Conservation (phyloP, 164 flowering plant genomes). For the grape (Vitis vinifera) region DNA sequence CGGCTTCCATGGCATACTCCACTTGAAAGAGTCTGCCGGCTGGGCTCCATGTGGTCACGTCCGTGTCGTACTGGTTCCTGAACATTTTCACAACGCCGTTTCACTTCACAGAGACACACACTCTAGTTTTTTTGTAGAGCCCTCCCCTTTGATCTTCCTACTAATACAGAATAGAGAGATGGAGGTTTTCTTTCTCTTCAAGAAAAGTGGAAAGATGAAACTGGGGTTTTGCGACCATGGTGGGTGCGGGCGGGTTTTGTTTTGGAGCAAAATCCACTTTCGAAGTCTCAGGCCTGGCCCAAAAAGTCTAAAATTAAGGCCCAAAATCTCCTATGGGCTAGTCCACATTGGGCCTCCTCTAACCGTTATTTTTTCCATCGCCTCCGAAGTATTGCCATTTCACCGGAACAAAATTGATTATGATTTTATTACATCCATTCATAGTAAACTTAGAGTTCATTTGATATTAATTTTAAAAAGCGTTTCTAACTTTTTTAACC, state of each 20-base stretch:
- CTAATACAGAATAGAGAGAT: not conserved
- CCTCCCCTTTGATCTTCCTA: not conserved
- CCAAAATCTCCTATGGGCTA: too few relatives aligned
- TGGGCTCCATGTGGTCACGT: slow-evolving; percentile 93
- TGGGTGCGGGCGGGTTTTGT: not conserved
- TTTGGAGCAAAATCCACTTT: not conserved
- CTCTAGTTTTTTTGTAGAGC: not conserved
- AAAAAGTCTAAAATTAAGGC: too few relatives aligned
- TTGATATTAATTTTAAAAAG: too few relatives aligned
- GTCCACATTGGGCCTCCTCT: too few relatives aligned
- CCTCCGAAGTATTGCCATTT: too few relatives aligned
- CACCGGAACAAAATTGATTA: too few relatives aligned
- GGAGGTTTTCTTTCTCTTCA: slow-evolving; percentile 22
- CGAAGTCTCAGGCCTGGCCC: too few relatives aligned
- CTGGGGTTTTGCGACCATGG: not conserved
- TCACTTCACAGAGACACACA: not conserved
- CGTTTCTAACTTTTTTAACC: too few relatives aligned
- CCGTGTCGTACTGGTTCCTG: slow-evolving; percentile 87
- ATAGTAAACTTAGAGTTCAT: too few relatives aligned
- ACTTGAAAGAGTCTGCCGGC: slow-evolving; percentile 92
- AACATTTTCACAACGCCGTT: slow-evolving; percentile 43
- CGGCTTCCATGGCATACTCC: slow-evolving; percentile 99
- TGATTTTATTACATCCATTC: too few relatives aligned
- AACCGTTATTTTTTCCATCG: too few relatives aligned
- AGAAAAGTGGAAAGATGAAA: slow-evolving; percentile 11